Evolutionary conservation across 306 rosid species (phyloP).

Genomic region (Acacia acuminata): DNA sequence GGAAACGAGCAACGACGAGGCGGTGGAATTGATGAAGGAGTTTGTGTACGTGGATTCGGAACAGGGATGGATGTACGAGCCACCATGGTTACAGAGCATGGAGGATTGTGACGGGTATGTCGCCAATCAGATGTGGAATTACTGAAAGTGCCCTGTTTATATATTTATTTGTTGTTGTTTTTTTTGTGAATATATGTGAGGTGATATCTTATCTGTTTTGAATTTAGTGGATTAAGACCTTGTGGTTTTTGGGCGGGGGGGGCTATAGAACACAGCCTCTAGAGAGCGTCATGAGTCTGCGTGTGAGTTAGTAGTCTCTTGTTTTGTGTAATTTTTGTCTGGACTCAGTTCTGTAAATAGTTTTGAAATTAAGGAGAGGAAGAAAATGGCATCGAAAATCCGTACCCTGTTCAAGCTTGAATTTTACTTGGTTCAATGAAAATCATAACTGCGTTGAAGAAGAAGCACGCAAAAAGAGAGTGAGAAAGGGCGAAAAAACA

Average conservation of each 20-base stretch:
- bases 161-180: neutral
- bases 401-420: neutral
- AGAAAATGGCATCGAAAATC: neutral
- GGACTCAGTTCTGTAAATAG: neutral
- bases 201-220: neutral
- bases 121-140: conserved; percentile 45
- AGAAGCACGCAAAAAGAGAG: neutral
- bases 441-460: neutral
- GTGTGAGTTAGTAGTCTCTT: neutral
- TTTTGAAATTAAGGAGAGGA: neutral
- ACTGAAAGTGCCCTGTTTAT: neutral
- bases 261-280: conserved; percentile 13
- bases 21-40: conserved; percentile 43
- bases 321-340: neutral
- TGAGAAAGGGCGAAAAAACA: neutral
- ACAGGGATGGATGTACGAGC: conserved; percentile 65
- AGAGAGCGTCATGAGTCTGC: neutral
- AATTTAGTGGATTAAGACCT: conserved; percentile 25
- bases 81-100: conserved; percentile 55
- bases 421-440: neutral
- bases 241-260: conserved; percentile 29
- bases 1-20: conserved; percentile 44
- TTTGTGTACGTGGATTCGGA: conserved; percentile 60
- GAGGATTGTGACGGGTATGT: conserved; percentile 31
- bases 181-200: neutral